Evolutionary conservation across 2,329 filamentous ascomycete species (phyloP).

Genomic region (Trichoderma asperellum): DNA sequence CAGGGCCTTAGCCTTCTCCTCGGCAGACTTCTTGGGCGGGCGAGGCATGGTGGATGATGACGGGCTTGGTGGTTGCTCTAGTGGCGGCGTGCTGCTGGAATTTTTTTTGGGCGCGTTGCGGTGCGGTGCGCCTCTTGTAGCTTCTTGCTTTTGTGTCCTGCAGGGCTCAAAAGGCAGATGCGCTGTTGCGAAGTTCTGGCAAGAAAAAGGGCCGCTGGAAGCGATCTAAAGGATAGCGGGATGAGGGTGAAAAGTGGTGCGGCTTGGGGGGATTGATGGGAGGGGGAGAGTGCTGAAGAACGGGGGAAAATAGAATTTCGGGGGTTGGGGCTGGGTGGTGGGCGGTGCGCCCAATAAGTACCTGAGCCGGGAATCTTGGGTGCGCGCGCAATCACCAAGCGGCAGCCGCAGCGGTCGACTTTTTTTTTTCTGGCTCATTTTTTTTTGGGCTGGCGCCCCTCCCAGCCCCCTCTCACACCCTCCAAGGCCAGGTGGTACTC

Average conservation of each 20-base stretch:
- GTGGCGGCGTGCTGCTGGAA: constrained; percentile 11
- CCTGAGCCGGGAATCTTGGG: constrained; percentile 34
- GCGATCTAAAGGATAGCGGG: constrained; percentile 26
- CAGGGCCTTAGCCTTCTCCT: constrained; percentile 44
- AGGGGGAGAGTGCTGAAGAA: constrained; percentile 39
- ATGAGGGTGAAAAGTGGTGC: constrained; percentile 31
- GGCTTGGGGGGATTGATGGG: constrained; percentile 36
- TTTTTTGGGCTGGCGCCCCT: constrained; percentile 22
- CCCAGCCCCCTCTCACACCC: constrained; percentile 28
- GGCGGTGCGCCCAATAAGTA: constrained; percentile 45
- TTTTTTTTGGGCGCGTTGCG: constrained; percentile 15
- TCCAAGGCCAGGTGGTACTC: constrained; percentile 21
- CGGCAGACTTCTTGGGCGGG: constrained; percentile 49
- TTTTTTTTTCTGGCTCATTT: constrained; percentile 14
- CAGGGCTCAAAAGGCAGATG: background rate
- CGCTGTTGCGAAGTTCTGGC: constrained; percentile 24
- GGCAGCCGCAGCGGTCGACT: constrained; percentile 32
- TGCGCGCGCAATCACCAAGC: constrained; percentile 41
- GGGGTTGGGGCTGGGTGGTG: constrained; percentile 39
- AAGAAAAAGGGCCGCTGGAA: constrained; percentile 24
- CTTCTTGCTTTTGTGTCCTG: constrained; percentile 2
- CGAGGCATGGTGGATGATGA: constrained; percentile 47
- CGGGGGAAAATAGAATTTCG: constrained; percentile 38
- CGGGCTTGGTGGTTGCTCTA: constrained; percentile 6
- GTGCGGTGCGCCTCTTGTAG: constrained; percentile 1